Conservation (phyloP, 2,329 filamentous ascomycete genomes). For the Penicillium fuscoglaucum region DNA sequence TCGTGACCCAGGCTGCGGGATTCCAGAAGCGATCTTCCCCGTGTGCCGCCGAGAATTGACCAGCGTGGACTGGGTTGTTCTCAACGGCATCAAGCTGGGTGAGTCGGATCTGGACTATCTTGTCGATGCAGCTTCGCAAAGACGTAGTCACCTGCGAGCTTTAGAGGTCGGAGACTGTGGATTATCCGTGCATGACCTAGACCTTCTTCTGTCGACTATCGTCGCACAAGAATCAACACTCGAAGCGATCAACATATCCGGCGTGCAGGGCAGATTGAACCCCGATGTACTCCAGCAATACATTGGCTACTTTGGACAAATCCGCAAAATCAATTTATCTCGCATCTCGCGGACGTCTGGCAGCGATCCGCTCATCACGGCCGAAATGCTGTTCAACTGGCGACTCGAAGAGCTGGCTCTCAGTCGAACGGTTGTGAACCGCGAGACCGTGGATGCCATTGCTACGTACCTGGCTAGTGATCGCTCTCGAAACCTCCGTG, state of each 20-base stretch:
- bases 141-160: constrained; percentile 64
- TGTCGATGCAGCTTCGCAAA: constrained; percentile 67
- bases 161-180: constrained; percentile 66
- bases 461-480: constrained; percentile 63
- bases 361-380: constrained; percentile 62
- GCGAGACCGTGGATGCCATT: constrained; percentile 64
- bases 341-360: constrained; percentile 64
- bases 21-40: constrained; percentile 68
- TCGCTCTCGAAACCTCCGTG: constrained; percentile 60
- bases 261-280: constrained; percentile 64
- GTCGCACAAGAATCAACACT: constrained; percentile 66
- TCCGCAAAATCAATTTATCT: constrained; percentile 66
- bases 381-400: constrained; percentile 68
- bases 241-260: constrained; percentile 67
- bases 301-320: constrained; percentile 65
- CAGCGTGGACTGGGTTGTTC: constrained; percentile 68
- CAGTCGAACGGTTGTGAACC: constrained; percentile 63
- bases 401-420: constrained; percentile 65
- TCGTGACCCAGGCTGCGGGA: constrained; percentile 65
- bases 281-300: constrained; percentile 65
- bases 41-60: constrained; percentile 67
- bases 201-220: constrained; percentile 64
- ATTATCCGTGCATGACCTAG: constrained; percentile 50
- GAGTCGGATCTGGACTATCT: constrained; percentile 68
- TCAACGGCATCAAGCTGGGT: constrained; percentile 69